phyloP scores from a whole-genome alignment of 345 rosid genomes.

The Gynandropsis gynandra region DNA sequence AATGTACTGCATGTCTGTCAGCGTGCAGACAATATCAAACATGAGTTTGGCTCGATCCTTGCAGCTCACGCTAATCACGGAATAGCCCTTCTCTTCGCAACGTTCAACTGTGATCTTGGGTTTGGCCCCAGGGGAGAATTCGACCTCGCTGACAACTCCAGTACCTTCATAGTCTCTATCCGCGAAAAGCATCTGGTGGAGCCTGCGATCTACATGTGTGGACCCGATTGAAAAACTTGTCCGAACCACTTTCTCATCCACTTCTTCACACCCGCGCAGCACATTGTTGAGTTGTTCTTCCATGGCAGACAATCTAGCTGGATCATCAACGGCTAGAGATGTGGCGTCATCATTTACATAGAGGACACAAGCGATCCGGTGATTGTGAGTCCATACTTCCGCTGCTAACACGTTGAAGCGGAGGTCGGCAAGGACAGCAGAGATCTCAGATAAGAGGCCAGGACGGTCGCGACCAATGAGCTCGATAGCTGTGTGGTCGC shows the following conservation, averaged over 20 bases:
- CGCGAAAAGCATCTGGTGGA: slow-evolving; percentile 67
- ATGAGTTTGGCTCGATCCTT: slow-evolving; percentile 64
- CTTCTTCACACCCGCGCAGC: slow-evolving; percentile 40
- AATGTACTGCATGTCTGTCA: slow-evolving; percentile 61
- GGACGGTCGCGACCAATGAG: slow-evolving; percentile 81
- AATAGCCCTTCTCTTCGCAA: slow-evolving; percentile 57
- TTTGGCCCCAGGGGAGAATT: slow-evolving; percentile 28
- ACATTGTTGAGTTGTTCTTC: slow-evolving; percentile 55
- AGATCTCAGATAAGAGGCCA: slow-evolving; percentile 80
- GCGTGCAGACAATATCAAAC: slow-evolving; percentile 34
- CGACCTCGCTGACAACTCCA: not conserved
- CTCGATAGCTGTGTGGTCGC: slow-evolving; percentile 82
- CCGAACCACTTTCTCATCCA: too few species aligned
- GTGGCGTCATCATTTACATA: slow-evolving; percentile 51
- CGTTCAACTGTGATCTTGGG: slow-evolving; percentile 46
- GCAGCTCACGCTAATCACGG: slow-evolving; percentile 48
- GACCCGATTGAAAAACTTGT: too few species aligned
- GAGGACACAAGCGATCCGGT: slow-evolving; percentile 67
- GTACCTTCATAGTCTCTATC: slow-evolving; percentile 57
- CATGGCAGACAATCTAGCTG: slow-evolving; percentile 49
- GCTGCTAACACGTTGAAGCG: slow-evolving; percentile 71
- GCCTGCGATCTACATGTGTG: slow-evolving; percentile 51
- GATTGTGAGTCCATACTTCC: slow-evolving; percentile 92
- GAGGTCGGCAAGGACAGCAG: slow-evolving; percentile 70
- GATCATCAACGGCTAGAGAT: slow-evolving; percentile 48